These are phyloP conservation scores for Tolypocladium inflatum DNA, from an alignment of 2,329 filamentous ascomycete genomes.

Conservation along the genomic window DNA sequence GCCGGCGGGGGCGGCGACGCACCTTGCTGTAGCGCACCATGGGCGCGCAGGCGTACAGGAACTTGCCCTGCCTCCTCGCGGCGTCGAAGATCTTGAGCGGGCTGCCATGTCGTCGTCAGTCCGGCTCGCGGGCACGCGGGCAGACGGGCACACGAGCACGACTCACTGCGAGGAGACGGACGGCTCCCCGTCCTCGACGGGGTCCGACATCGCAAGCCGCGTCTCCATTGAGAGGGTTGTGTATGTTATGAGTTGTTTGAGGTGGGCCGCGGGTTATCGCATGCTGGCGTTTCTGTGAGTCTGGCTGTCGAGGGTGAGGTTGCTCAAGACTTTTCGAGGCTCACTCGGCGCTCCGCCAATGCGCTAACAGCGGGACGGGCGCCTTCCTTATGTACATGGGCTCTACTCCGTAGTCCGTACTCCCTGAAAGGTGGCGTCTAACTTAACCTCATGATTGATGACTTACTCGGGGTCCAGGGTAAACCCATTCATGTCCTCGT, in stretches of 20 bases:
- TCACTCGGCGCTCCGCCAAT: neutral
- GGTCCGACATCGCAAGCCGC: neutral
- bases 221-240: neutral
- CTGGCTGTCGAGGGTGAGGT: neutral
- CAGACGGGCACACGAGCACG: no score
- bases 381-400: no score
- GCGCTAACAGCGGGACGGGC: neutral
- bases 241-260: neutral
- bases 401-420: no score
- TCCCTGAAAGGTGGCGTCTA: neutral
- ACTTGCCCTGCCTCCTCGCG: constrained; percentile 39
- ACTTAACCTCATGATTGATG: neutral
- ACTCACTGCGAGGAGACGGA: constrained; percentile 4
- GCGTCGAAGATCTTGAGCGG: constrained; percentile 51
- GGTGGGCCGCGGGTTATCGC: neutral
- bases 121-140: no score
- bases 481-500: neutral
- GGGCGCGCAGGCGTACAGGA: constrained; percentile 52
- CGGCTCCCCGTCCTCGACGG: neutral
- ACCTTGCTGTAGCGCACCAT: constrained; percentile 59
- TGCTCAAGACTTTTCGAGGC: neutral
- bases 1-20: constrained; percentile 3
- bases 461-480: no score
- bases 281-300: neutral
- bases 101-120: constrained; percentile 20